Base-by-base conservation (phyloP, 192 early-diverging fungal species). In the Coemansia guatemalensis region DNA sequence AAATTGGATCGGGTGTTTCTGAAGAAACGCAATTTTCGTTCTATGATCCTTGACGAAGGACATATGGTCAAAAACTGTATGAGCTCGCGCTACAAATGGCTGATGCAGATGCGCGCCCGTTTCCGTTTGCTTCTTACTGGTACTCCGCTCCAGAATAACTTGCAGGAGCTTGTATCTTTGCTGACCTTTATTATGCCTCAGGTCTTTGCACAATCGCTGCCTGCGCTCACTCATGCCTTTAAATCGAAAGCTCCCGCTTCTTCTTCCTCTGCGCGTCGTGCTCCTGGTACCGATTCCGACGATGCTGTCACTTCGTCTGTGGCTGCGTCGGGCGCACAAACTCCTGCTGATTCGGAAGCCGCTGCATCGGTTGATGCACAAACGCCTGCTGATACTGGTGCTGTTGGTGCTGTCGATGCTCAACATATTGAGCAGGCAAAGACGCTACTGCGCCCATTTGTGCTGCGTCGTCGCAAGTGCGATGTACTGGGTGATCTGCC, bases 31-130 rank as follows among this genome's bases (percentile, higher is more conserved):
- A 56, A 62, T 0, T 92, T 88, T 67, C 68, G 84, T 54, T 79
- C 88, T 17, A 74, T 95, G 56, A 88, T 96, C 48, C 73, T 96
- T 26, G 94, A 96, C 70, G 94, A 96, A 66, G 94, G 94, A 14
- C 89, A 93, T 53, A 90, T 93, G 89, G 78, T 96, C 56, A 96
- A 96, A 79, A 96, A 96, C 72, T 89, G 88, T 57, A 84, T 84
- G 48, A 90, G 87, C 55, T 78, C 85, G 21, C 74, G 94, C 11
- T 93, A 93, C 75, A 88, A 91, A 58, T 84, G 88, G 63, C 71
- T 96, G 47, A 92, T 87, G 83, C 70, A 81, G 39, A 83, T 87
- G 54, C 61, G 78, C 25, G 74, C 84, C 1, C 75, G 81, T 11
- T 90, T 89, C 60, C 73, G 87, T 8, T 58, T 91, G 7, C 65